Evolutionary conservation across 2,329 filamentous ascomycete genomes (phyloP), one percentile per base, ranked within the genome.

Genomic region (Daldinia sp.): DNA sequence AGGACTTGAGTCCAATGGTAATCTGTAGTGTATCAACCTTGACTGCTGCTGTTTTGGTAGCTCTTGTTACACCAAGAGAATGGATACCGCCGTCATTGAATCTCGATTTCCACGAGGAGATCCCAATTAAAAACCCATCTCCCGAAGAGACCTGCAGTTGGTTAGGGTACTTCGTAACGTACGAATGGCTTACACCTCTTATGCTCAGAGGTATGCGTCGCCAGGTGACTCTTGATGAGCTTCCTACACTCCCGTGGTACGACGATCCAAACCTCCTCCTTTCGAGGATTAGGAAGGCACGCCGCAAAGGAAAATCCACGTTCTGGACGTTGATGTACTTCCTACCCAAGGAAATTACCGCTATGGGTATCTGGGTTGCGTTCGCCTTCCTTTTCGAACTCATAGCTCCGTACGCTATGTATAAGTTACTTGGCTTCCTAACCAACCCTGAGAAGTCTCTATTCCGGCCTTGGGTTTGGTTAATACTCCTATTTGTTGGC

Each of bases 81-180:
- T 87, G 86, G 86, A 70, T 81, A 2, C 84, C 84, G 15, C 82
- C 84, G 3, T 78, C 78, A 4, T 66, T 82, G 44, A 77, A 80
- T 35, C 75, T 81, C 55, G 78, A 80, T 30, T 74, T 83, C 28
- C 78, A 81, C 35, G 79, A 80, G 15, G 80, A 79, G 58, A 74
- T 79, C 20, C 73, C 77, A 28, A 71, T 73, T 26, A 71, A 74
- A 20, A 79, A 81, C 57, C 84, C 85, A 5, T 80, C 84, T 1
- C 82, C 81, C 0, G 86, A 88, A 72, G 85, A 88, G 73, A 84
- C 81, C 2, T 85, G 84, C 76, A 86, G 84, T 66, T 87, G 84
- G 84, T 78, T 86, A 60, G 82, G 80, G 57, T 85, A 84, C 70
- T 87, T 85, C 70, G 79, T 84, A 60, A 83, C 83, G 4, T 87